These are phyloP conservation scores for Benincasa hispida DNA, from an alignment of 306 rosid species.

Conservation along the genomic window DNA sequence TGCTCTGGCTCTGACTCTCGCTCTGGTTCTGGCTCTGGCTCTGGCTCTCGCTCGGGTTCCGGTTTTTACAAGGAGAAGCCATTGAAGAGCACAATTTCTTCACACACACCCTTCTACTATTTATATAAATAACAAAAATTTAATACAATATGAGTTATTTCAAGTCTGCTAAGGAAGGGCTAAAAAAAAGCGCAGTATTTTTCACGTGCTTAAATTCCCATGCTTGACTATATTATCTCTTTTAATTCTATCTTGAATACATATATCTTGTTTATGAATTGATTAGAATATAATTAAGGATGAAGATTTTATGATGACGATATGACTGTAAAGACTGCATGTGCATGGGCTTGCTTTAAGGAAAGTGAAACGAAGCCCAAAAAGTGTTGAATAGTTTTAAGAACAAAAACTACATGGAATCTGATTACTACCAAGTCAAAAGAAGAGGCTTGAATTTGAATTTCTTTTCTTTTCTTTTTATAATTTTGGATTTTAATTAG, in stretches of 20 bases:
- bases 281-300: no score
- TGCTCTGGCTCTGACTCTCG: not conserved
- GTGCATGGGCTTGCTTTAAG: not conserved
- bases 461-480: not conserved
- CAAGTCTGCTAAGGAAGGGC: not conserved
- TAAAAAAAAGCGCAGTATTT: not conserved
- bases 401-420: not conserved
- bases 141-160: no score
- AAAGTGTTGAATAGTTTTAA: not conserved
- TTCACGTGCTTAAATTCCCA: not conserved
- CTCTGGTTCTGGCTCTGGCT: no score
- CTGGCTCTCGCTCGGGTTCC: not conserved
- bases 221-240: not conserved
- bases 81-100: conserved; percentile 5
- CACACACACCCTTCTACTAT: no score
- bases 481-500: not conserved
- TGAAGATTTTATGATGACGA: not conserved
- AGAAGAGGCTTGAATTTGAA: not conserved
- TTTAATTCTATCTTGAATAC: not conserved
- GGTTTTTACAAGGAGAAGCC: conserved; percentile 33
- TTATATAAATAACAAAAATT: no score
- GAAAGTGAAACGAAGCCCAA: not conserved
- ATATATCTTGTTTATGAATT: no score
- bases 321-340: not conserved
- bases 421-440: not conserved